phyloP scores from a whole-genome alignment of 768 basidiomycete species.

The Dioszegia crocea region DNA sequence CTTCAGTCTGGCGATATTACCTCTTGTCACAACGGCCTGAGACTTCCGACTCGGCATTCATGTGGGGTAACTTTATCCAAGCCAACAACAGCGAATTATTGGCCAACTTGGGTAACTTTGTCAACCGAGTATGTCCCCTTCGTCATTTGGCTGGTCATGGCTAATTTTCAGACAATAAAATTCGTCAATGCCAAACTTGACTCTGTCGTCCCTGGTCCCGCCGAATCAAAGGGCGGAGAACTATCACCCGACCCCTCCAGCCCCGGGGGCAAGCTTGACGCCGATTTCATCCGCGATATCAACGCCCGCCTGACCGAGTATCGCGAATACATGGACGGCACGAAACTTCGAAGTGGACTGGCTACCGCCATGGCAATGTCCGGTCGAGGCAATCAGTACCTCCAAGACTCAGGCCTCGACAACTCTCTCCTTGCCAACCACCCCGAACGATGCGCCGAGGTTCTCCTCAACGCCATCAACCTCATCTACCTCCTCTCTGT shows the following conservation, averaged over 20 bases:
- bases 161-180: constrained; percentile 59
- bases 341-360: constrained; percentile 81
- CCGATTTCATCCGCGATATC: constrained; percentile 68
- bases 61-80: constrained; percentile 88
- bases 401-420: constrained; percentile 87
- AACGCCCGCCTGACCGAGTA: constrained; percentile 76
- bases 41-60: constrained; percentile 90
- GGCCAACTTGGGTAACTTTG: constrained; percentile 98
- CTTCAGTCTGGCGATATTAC: constrained; percentile 97
- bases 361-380: constrained; percentile 87
- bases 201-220: constrained; percentile 72
- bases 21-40: constrained; percentile 88
- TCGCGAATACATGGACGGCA: constrained; percentile 79
- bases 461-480: constrained; percentile 83
- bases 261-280: constrained; percentile 55
- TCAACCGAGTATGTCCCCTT: constrained; percentile 64
- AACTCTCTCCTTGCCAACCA: constrained; percentile 79
- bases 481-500: constrained; percentile 85
- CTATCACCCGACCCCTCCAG: constrained; percentile 52
- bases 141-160: not conserved
- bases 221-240: constrained; percentile 65
- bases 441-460: constrained; percentile 80
- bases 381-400: constrained; percentile 81
- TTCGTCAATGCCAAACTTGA: constrained; percentile 83
- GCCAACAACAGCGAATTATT: constrained; percentile 89